Conservation (phyloP, 2,329 filamentous ascomycete genomes). For the Coniochaeta ligniaria region DNA sequence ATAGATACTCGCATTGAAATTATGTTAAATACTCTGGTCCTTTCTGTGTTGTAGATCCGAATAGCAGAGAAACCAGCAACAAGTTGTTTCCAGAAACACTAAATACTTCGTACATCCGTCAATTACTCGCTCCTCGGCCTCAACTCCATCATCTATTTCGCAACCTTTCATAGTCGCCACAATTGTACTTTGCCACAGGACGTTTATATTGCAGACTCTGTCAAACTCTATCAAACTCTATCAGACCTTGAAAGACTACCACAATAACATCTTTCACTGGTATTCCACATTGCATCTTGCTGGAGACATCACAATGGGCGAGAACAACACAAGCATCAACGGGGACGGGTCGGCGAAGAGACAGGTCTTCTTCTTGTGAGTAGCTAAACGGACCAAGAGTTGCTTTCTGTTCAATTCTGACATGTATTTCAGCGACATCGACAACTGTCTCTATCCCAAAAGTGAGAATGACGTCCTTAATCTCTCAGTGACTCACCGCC, state of each 20-base stretch:
- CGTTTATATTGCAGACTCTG: too few species aligned
- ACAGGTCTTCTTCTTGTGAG: slow-evolving; percentile 38
- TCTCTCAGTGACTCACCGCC: slow-evolving; percentile 36
- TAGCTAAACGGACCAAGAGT: background rate
- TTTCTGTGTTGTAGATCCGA: background rate
- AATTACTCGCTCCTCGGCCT: background rate
- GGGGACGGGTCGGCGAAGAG: slow-evolving; percentile 12
- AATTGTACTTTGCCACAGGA: background rate
- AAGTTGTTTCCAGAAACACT: background rate
- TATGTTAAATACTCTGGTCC: background rate
- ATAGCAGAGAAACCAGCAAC: background rate
- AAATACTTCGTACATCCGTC: background rate
- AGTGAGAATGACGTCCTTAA: slow-evolving; percentile 22
- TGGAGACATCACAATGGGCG: slow-evolving; percentile 15
- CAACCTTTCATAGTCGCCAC: background rate
- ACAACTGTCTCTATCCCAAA: slow-evolving; percentile 93
- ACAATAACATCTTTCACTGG: background rate
- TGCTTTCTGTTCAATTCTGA: slow-evolving; percentile 10
- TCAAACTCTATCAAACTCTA: too few species aligned
- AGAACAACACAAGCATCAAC: slow-evolving; percentile 13
- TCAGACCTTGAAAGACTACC: background rate
- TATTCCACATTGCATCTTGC: slow-evolving; percentile 6
- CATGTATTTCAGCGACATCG: slow-evolving; percentile 78
- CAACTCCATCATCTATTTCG: background rate
- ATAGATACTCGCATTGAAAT: background rate